Conservation (phyloP, 257 asterid species). For the Knoxia roxburghii region DNA sequence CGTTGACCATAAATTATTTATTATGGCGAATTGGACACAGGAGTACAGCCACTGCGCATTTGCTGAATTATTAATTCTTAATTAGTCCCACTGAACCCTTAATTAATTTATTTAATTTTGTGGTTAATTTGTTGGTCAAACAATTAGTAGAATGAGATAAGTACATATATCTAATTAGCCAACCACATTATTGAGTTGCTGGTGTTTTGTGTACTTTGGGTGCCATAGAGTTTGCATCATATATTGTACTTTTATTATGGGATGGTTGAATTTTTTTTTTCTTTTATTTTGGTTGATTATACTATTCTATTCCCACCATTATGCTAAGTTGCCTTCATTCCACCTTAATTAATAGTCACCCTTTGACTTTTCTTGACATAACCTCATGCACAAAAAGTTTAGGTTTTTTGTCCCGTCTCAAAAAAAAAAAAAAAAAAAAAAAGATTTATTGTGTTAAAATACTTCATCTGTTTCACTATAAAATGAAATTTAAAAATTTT, state of each 20-base stretch:
- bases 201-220: too few species aligned
- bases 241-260: neutral
- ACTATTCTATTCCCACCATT: neutral
- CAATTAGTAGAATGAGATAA: too few species aligned
- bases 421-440: too few species aligned
- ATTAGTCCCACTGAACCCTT: too few species aligned
- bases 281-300: too few species aligned
- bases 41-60: neutral
- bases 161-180: neutral
- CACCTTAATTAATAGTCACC: neutral
- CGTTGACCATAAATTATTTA: constrained; percentile 12
- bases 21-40: neutral
- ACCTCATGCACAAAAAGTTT: too few species aligned
- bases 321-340: neutral
- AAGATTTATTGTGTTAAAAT: too few species aligned
- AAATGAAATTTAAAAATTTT: too few species aligned
- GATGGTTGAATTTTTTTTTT: neutral
- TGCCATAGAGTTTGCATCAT: neutral
- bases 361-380: constrained; percentile 1
- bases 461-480: too few species aligned
- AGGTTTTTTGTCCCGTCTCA: too few species aligned
- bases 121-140: too few species aligned
- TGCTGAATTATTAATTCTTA: neutral
- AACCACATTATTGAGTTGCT: neutral
- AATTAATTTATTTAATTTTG: too few species aligned